phyloP scores from a whole-genome alignment of 805 yeast species.

The Ogataea paradorogensis region DNA sequence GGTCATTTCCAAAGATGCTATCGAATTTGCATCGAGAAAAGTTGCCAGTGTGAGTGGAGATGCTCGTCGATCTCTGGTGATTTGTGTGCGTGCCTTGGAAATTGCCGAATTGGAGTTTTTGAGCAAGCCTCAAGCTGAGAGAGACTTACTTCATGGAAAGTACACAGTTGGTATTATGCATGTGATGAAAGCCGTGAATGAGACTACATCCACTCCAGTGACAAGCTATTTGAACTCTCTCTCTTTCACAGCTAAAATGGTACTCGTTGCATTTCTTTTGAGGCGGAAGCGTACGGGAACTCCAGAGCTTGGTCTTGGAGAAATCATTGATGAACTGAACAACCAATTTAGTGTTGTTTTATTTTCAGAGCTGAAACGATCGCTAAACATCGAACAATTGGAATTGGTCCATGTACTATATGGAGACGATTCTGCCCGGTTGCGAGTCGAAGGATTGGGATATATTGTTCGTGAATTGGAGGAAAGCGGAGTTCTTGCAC shows the following conservation, averaged over 20 bases:
- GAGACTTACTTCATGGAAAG: slow-evolving; percentile 32
- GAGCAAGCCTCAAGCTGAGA: slow-evolving; percentile 29
- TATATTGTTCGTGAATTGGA: slow-evolving; percentile 63
- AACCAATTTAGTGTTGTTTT: slow-evolving; percentile 30
- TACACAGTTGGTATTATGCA: slow-evolving; percentile 68
- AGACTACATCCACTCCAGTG: slow-evolving; percentile 75
- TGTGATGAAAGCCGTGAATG: slow-evolving; percentile 75
- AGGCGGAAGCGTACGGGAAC: slow-evolving; percentile 64
- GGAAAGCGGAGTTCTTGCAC: slow-evolving; percentile 74
- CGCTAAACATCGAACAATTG: slow-evolving; percentile 23
- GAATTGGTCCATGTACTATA: slow-evolving; percentile 27
- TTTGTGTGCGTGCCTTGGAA: slow-evolving; percentile 86
- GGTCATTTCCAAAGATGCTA: slow-evolving; percentile 63
- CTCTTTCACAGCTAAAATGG: slow-evolving; percentile 67
- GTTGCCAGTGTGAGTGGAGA: slow-evolving; percentile 97
- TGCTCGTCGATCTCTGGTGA: slow-evolving; percentile 87
- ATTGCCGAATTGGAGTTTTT: slow-evolving; percentile 68
- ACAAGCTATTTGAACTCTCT: slow-evolving; percentile 53
- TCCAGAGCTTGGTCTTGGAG: slow-evolving; percentile 72
- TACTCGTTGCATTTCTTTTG: slow-evolving; percentile 65
- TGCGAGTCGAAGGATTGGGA: slow-evolving; percentile 59
- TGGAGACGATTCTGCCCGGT: slow-evolving; percentile 24
- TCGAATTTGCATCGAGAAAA: slow-evolving; percentile 88
- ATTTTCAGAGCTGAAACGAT: slow-evolving; percentile 31
- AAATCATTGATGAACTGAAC: slow-evolving; percentile 72